These are phyloP conservation scores for Pulveroboletus sp. DNA, from an alignment of 768 basidiomycete genomes.

Conservation along the genomic window DNA sequence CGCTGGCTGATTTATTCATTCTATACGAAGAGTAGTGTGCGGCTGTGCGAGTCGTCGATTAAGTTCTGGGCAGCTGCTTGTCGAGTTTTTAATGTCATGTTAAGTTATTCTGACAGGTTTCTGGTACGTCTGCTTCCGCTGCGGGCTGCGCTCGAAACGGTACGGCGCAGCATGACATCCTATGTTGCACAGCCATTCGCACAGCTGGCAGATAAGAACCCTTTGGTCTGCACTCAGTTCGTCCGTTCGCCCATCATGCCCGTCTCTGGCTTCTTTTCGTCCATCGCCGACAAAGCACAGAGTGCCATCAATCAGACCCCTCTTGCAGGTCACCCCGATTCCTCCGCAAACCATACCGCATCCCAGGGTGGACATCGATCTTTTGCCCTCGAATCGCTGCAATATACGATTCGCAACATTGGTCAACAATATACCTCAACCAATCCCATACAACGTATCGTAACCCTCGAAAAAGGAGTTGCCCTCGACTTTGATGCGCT, in stretches of 20 bases:
- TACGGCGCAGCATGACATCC: constrained; percentile 2
- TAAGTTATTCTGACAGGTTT: constrained; percentile 15
- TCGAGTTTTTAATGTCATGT: constrained; percentile 25
- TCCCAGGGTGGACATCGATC: constrained; percentile 44
- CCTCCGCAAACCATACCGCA: constrained; percentile 42
- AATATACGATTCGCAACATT: constrained; percentile 67
- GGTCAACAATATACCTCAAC: constrained; percentile 74
- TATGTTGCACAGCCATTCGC: constrained; percentile 21
- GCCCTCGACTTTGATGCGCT: constrained; percentile 69
- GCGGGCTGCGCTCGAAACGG: background rate
- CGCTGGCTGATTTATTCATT: constrained; percentile 31
- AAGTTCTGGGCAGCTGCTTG: constrained; percentile 19
- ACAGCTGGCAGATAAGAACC: constrained; percentile 15
- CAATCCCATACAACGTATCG: constrained; percentile 69
- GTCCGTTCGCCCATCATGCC: constrained; percentile 41
- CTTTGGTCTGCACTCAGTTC: constrained; percentile 3
- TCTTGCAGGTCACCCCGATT: constrained; percentile 42
- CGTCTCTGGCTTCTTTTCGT: constrained; percentile 57
- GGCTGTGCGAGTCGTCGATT: constrained; percentile 18
- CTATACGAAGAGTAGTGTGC: constrained; percentile 24
- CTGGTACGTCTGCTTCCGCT: too few species aligned
- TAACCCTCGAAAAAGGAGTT: constrained; percentile 74
- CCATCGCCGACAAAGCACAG: constrained; percentile 75
- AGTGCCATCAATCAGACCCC: constrained; percentile 61
- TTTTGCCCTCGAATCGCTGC: constrained; percentile 56